A percentile compares a stretch with the other conserved stretches of the same genome.
These are phyloP conservation scores for Cryomyces minteri DNA, from an alignment of 495 filamentous ascomycete genomes.

Conservation along the genomic window DNA sequence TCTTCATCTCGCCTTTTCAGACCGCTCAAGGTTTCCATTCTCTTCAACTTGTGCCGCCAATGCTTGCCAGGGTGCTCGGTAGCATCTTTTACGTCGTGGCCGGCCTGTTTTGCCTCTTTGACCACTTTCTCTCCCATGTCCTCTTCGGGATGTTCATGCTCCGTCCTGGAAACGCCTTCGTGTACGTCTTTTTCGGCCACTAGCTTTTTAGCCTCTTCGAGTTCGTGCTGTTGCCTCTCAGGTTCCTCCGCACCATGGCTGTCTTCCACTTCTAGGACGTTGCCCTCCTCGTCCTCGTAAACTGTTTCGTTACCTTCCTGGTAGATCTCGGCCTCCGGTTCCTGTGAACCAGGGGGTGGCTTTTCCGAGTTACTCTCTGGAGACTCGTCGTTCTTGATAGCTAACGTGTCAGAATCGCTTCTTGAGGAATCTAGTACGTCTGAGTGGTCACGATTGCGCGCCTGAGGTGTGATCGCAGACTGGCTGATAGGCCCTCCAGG, in stretches of 20 bases:
- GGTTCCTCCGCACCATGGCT: conserved; percentile 8
- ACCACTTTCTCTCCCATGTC: conserved; percentile 1
- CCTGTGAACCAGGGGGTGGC: conserved; percentile 1
- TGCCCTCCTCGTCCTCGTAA: conserved; percentile 74
- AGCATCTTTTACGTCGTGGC: neutral
- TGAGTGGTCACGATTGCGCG: conserved; percentile 20
- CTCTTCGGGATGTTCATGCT: conserved; percentile 5
- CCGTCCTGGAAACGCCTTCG: conserved; percentile 13
- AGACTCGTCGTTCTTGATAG: conserved; percentile 14
- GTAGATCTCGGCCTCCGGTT: conserved; percentile 26
- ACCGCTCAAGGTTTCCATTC: conserved; percentile 24
- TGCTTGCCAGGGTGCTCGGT: conserved; percentile 2
- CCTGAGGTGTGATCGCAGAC: conserved; percentile 70
- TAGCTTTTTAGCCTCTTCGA: conserved; percentile 32
- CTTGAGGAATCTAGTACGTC: conserved; percentile 5
- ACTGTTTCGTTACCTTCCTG: conserved; percentile 71
- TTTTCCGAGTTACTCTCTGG: conserved; percentile 14
- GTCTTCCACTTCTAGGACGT: conserved; percentile 43
- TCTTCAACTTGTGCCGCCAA: conserved; percentile 19
- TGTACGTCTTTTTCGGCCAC: conserved; percentile 28
- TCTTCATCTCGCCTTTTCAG: conserved; percentile 17
- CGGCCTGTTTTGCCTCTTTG: neutral
- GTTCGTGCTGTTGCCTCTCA: conserved; percentile 31
- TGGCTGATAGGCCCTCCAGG: conserved; percentile 80
- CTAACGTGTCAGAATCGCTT: conserved; percentile 21